Conservation (phyloP, 2,329 filamentous ascomycete species). For the Teratosphaeria zuluensis region DNA sequence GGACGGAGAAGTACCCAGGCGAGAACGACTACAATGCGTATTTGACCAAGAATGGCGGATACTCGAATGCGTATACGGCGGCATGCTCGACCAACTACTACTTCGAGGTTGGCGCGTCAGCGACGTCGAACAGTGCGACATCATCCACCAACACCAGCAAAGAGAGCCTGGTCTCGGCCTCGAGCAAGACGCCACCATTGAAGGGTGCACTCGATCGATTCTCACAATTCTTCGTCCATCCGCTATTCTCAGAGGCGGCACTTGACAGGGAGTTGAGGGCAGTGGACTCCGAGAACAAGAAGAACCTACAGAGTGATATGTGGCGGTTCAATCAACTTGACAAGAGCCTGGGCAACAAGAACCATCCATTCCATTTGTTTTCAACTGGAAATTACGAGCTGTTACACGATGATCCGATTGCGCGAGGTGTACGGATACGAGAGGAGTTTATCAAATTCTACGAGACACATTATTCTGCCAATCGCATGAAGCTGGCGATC, state of each 20-base stretch:
- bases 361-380: constrained; percentile 84
- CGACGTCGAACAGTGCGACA: constrained; percentile 44
- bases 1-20: constrained; percentile 91
- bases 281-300: constrained; percentile 95
- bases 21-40: constrained; percentile 96
- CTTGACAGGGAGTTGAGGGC: constrained; percentile 79
- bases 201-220: constrained; percentile 83
- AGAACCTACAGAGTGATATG: constrained; percentile 83
- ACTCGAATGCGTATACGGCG: constrained; percentile 91
- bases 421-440: constrained; percentile 70
- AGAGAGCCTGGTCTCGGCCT: constrained; percentile 16
- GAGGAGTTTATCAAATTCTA: constrained; percentile 92
- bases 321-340: constrained; percentile 84
- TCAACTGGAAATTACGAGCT: constrained; percentile 83
- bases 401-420: constrained; percentile 71
- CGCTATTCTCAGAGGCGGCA: constrained; percentile 74
- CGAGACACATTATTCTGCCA: constrained; percentile 80
- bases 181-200: constrained; percentile 40
- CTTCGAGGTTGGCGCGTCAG: constrained; percentile 84
- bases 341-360: constrained; percentile 77
- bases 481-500: constrained; percentile 85
- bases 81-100: constrained; percentile 94
- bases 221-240: constrained; percentile 85
- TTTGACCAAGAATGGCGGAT: constrained; percentile 77
- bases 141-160: constrained; percentile 29